Evolutionary conservation across 2,329 filamentous ascomycete genomes (phyloP).

Genomic region (Trichoderma simmonsii): DNA sequence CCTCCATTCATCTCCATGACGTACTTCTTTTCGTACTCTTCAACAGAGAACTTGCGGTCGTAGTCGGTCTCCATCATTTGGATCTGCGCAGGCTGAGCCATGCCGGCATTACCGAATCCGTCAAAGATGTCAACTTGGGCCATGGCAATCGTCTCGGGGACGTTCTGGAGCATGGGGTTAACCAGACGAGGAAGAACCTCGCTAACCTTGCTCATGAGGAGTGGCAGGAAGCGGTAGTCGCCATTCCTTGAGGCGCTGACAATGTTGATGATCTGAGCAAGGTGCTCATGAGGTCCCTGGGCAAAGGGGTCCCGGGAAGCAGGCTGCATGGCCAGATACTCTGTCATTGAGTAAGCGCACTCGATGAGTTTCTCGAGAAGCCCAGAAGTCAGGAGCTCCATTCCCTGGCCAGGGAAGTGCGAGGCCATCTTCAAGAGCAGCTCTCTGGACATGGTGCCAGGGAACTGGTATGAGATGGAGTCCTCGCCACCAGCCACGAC

Average conservation of each 20-base stretch:
- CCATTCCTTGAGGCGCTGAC: constrained; percentile 70
- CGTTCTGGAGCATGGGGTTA: constrained; percentile 58
- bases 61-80: constrained; percentile 48
- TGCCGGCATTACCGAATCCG: constrained; percentile 61
- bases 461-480: constrained; percentile 60
- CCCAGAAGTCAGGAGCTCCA: constrained; percentile 72
- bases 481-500: constrained; percentile 47
- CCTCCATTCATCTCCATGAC: constrained; percentile 34
- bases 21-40: constrained; percentile 43
- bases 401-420: constrained; percentile 67
- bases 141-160: constrained; percentile 53
- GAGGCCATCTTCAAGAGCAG: constrained; percentile 63
- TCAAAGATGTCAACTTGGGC: constrained; percentile 62
- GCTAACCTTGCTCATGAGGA: constrained; percentile 72
- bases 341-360: constrained; percentile 68
- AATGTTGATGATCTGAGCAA: constrained; percentile 66
- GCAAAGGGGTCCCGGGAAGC: constrained; percentile 60
- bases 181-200: constrained; percentile 64
- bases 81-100: constrained; percentile 50
- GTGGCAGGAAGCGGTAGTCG: constrained; percentile 71
- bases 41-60: constrained; percentile 44
- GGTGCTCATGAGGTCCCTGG: constrained; percentile 67
- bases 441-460: constrained; percentile 60
- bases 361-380: constrained; percentile 79
- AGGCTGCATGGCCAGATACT: constrained; percentile 66